These are phyloP conservation scores for Gossypium sturtianum DNA, from an alignment of 345 rosid species.

Conservation along the genomic window DNA sequence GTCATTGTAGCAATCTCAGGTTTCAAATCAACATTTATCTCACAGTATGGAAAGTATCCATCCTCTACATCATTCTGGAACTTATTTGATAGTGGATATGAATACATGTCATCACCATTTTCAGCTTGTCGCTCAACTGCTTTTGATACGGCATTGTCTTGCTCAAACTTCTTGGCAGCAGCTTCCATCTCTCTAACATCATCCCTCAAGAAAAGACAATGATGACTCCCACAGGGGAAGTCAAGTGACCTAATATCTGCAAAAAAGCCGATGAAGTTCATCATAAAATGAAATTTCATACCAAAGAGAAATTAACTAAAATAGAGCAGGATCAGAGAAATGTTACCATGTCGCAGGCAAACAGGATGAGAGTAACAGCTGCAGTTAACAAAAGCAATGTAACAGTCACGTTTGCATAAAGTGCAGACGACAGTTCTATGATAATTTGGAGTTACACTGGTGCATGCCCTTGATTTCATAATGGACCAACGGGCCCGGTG, in stretches of 20 bases:
- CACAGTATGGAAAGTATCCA: constrained; percentile 71
- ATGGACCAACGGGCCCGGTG: constrained; percentile 79
- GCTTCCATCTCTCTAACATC: constrained; percentile 66
- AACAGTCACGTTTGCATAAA: constrained; percentile 90
- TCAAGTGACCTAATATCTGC: constrained; percentile 59
- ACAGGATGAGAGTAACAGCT: constrained; percentile 54
- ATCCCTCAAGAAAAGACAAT: constrained; percentile 69
- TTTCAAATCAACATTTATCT: constrained; percentile 35
- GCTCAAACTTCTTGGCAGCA: constrained; percentile 76
- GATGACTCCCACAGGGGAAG: constrained; percentile 66
- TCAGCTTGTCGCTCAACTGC: constrained; percentile 33
- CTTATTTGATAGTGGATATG: constrained; percentile 39
- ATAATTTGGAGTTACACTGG: constrained; percentile 42
- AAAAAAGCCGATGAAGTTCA: constrained; percentile 14
- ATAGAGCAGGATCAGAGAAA: constrained; percentile 9
- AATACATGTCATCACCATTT: constrained; percentile 43
- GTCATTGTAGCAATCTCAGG: constrained; percentile 11
- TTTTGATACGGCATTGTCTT: constrained; percentile 38
- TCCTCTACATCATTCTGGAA: constrained; percentile 34
- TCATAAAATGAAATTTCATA: background rate
- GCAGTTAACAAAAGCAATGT: constrained; percentile 74
- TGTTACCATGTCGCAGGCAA: constrained; percentile 84
- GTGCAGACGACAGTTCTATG: constrained; percentile 75
- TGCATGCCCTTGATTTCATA: constrained; percentile 59
- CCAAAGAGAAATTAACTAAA: background rate